Percentiles rank a stretch among this genome's conserved stretches.
Conservation (phyloP, 371 early-diverging fungal species). For the Mortierella sp. region DNA sequence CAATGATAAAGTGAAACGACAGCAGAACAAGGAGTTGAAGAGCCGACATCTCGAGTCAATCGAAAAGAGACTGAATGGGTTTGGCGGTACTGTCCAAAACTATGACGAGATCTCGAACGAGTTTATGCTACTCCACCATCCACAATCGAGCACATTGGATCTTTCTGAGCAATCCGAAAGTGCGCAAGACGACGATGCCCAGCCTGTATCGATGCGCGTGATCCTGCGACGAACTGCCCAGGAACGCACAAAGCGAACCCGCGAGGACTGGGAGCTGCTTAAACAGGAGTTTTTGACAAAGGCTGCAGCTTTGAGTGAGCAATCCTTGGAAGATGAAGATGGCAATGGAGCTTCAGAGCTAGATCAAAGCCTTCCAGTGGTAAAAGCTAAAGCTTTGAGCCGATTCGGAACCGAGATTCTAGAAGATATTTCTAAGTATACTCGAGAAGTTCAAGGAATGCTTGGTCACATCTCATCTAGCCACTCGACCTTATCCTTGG, state of each 20-base stretch:
- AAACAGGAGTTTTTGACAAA: slow-evolving; percentile 54
- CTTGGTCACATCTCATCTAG: slow-evolving; percentile 36
- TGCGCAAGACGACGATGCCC: slow-evolving; percentile 4
- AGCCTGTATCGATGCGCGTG: slow-evolving; percentile 36
- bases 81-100: slow-evolving; percentile 37
- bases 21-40: slow-evolving; percentile 39
- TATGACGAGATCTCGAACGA: slow-evolving; percentile 48
- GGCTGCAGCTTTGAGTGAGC: slow-evolving; percentile 26
- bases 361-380: slow-evolving; percentile 7
- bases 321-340: slow-evolving; percentile 27
- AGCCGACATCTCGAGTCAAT: slow-evolving; percentile 30
- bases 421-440: slow-evolving; percentile 44
- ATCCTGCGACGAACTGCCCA: slow-evolving; percentile 52
- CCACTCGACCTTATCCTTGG: slow-evolving; percentile 36
- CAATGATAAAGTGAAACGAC: slow-evolving; percentile 21
- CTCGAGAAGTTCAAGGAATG: slow-evolving; percentile 48
- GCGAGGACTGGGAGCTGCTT: slow-evolving; percentile 54
- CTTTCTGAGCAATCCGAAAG: slow-evolving; percentile 5
- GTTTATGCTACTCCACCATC: slow-evolving; percentile 47
- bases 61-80: slow-evolving; percentile 39
- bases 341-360: slow-evolving; percentile 5
- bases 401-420: slow-evolving; percentile 48
- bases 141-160: slow-evolving; percentile 35
- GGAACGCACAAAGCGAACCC: slow-evolving; percentile 52
- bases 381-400: slow-evolving; percentile 39